Base-by-base conservation (phyloP, 768 basidiomycete genomes). In the Amanita muscaria region DNA sequence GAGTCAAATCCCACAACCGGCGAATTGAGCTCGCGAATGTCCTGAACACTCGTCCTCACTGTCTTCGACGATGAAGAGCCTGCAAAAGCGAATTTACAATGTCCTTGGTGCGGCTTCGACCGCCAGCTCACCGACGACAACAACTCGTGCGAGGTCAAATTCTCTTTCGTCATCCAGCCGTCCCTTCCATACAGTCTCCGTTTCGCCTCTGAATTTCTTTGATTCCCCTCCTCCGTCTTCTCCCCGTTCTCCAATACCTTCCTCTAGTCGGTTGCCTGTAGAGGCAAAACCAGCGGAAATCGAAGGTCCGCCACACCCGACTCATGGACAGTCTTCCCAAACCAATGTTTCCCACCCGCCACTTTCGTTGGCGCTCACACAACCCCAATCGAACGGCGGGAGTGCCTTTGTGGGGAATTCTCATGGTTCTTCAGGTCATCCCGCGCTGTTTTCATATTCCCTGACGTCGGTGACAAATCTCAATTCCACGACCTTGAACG, bases 81-180 rank as follows among this genome's bases (percentile, higher is more conserved):
- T 74, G 19, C 70, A 70, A 50, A 77, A 74, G 53, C 69, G 73
- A n/a, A 58, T 77, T 33, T 73, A 66, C 51, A 66, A 64, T 15
- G 71, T 65, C 35, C 52, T 69, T 15, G 36, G 36, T 6, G 21
- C 44, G 0, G 29, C 44, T 12, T 5, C 44, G 1, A 2, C 44
- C 10, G 27, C 44, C 12, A 5, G 36, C 6, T 35, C 46, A 14
- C 39, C 44, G 3, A 9, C 40, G 4, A 8, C 19, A 11, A 16
- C 29, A 10, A 21, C 60, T 60, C 47, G 73, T 46, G 63, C 64
- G 33, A 69, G 72, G 50, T 73, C 75, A 5, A 72, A 68, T 53
- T 69, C 62, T 9, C 56, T 57, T 8, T 58, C 65, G 8, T 61
- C 67, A 8, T 48, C 68, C 14, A 32, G 22, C 16, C 65, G 74